Evolutionary conservation across 148 eudicot genomes (phyloP).

Genomic region (Rhododendron griersonianum): DNA sequence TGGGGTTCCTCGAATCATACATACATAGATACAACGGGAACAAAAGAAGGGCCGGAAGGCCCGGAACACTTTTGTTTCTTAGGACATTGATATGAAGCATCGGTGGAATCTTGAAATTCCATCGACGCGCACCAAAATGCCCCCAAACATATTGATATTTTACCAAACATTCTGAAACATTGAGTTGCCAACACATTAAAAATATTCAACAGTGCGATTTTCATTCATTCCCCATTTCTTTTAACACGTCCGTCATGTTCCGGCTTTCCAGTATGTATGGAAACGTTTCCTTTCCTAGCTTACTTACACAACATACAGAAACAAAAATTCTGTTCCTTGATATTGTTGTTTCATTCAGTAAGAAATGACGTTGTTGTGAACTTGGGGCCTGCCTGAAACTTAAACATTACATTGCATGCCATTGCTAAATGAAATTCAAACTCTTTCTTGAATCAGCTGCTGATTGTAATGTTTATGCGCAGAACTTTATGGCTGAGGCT

Average conservation of each 20-base stretch:
- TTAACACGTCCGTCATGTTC: background rate
- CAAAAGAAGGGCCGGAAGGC: background rate
- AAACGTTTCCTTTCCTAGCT: background rate
- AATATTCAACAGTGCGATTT: background rate
- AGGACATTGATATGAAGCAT: background rate
- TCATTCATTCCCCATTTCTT: background rate
- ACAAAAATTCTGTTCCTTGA: background rate
- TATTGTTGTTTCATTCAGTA: background rate
- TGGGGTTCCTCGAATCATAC: background rate
- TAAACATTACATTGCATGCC: background rate
- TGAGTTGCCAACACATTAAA: background rate
- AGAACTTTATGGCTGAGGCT: constrained; percentile 93
- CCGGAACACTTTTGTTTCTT: background rate
- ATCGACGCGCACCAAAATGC: background rate
- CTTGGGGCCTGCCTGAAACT: background rate
- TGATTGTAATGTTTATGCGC: constrained; percentile 12
- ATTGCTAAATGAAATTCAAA: background rate
- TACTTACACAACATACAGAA: background rate
- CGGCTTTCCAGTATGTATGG: background rate
- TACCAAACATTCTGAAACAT: background rate
- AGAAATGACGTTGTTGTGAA: background rate
- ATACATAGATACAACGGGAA: background rate
- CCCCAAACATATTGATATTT: background rate
- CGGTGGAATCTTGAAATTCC: background rate
- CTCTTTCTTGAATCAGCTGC: background rate